Evolutionary conservation across 1,139 yeast species (phyloP), one percentile per base, ranked within the genome.

Genomic region (Kurtzmaniella quercitrusa): DNA sequence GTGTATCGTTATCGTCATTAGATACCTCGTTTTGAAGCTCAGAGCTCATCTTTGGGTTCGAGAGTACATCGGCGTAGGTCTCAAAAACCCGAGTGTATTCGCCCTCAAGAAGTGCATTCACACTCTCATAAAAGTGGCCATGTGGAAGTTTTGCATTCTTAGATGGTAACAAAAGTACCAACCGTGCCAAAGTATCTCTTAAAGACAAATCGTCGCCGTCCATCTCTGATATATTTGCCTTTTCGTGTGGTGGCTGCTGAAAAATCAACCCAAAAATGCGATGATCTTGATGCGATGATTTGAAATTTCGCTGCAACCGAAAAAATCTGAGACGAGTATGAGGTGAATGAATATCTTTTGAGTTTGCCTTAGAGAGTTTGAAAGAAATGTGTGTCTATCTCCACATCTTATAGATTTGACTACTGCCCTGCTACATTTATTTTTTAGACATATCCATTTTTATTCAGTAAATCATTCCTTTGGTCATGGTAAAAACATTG

Each of bases 151-250:
- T 59, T 12, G 30, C 50, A 40, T 51, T 54, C 32, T 60, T 61
- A 7, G 42, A 43, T 3, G 66, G 61, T n/a, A 62, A 41, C 9
- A 57, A 54, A 41, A 63, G 54, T 37, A 59, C 50, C 26, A 62
- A 49, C 56, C 59, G 65, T 14, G 63, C 48, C 39, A 62, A 53
- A 33, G 51, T 49, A 22, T 45, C 53, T 40, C 57, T 50, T 9
- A 57, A 40, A 16, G 43, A 42, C 41, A 45, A 30, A 5, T 30
- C 47, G 21, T 20, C 38, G 8, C 26, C 30, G 15, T 34, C 42
- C 48, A 47, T 45, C 14, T 35, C 32, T 9, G 7, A 19, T 22
- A 28, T 28, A 23, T 14, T 14, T 30, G 18, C 11, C 34, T 30
- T 30, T 18, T 30, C 15, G 6, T 12, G 34, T 20, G 11, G 11